Base-by-base conservation (phyloP, 1,284 basidiomycete genomes). In the Leucoagaricus sp. region DNA sequence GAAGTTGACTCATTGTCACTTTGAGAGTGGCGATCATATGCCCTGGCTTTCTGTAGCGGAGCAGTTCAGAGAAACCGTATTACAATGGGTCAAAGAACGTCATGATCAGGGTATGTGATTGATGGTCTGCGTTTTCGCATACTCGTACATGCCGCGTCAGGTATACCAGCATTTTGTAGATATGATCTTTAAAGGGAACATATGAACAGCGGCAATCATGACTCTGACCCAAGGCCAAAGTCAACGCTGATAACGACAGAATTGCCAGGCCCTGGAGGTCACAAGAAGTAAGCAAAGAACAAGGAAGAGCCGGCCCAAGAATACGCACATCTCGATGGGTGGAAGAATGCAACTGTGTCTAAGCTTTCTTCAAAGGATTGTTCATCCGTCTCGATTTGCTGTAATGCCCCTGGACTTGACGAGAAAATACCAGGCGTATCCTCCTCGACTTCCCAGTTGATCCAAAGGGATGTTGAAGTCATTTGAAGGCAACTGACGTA, bases 401-500 rank as follows among this genome's bases (percentile, higher is more conserved):
- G n/a, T n/a, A n/a, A n/a, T 41, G 40, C 8, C 40, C 40, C n/a
- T n/a, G 4, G 17, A 23, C 17, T 21, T 12, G 40, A 41, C 5
- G 40, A 41, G 23, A 41, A 41, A 3, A 23, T n/a, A 41, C 47
- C 33, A 13, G 15, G 13, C 21, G 17, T 17, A n/a, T 19, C 25
- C 17, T 17, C 8, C 23, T 36, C 31, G 7, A 50, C 41, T 9
- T 74, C 71, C 75, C 80, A 84, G 53, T 76, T 81, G 47, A 84
- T 64, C 59, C 75, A 83, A 17, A 83, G 53, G 1, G 76, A 76
- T 0, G 79, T 79, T 29, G 81, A 76, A 2, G 82, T 80, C 68
- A 86, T 75, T 65, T 87, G 85, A 34, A 86, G 70, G 62, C 85
- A 87, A 33, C 75, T 74, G 17, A 86, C 65, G 33, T 64, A 63